Conservation (phyloP, 140 eudicot genomes). For the Eryngium alpinum region DNA sequence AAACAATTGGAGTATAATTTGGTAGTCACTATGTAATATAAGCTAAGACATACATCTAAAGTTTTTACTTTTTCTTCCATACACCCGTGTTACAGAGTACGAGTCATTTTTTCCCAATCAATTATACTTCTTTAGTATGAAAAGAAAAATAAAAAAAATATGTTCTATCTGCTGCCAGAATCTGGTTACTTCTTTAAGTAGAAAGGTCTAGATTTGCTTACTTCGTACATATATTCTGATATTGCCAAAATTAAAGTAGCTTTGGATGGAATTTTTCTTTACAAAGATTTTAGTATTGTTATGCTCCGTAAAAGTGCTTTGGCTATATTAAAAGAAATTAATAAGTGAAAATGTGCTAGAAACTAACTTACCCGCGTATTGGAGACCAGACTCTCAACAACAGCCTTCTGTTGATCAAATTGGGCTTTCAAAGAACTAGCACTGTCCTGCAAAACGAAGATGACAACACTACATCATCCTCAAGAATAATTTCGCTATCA, state of each 20-base stretch:
- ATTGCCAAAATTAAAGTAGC: not conserved
- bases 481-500: not conserved
- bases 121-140: not conserved
- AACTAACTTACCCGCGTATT: slow-evolving; percentile 72
- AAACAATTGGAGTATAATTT: not conserved
- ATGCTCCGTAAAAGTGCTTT: not conserved
- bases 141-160: not conserved
- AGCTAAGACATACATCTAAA: not conserved
- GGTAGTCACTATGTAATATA: not conserved
- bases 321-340: not conserved
- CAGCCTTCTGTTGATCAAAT: slow-evolving; percentile 86
- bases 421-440: slow-evolving; percentile 76
- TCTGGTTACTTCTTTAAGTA: no score
- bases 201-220: no score
- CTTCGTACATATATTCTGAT: not conserved
- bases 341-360: not conserved
- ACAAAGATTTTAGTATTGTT: not conserved
- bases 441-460: slow-evolving; percentile 43
- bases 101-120: not conserved
- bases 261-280: not conserved
- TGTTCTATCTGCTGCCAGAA: no score
- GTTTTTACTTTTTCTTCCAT: not conserved
- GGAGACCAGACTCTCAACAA: slow-evolving; percentile 77
- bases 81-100: not conserved
- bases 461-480: not conserved